Conservation (phyloP, 1,284 basidiomycete species). For the Rhodotorula mucilaginosa region DNA sequence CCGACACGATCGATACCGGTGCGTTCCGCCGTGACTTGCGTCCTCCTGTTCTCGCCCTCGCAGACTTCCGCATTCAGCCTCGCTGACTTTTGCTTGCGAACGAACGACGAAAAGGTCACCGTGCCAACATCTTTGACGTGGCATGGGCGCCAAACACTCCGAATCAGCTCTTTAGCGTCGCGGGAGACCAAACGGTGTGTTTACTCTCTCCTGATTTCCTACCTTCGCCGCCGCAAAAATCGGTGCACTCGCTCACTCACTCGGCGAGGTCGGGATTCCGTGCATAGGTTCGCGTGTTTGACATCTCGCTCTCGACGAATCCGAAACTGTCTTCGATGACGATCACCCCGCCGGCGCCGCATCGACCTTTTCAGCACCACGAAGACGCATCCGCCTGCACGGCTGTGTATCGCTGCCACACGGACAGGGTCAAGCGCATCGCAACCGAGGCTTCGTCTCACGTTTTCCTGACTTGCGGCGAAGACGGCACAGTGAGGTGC, state of each 20-base stretch:
- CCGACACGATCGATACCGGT: constrained; percentile 28
- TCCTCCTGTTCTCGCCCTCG: neutral
- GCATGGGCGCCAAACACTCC: constrained; percentile 67
- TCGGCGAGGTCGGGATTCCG: no score
- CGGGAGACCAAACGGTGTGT: constrained; percentile 35
- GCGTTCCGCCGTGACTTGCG: neutral
- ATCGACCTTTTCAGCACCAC: constrained; percentile 59
- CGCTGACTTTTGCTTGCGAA: neutral
- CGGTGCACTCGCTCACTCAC: neutral
- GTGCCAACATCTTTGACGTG: constrained; percentile 80
- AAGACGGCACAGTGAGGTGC: constrained; percentile 57
- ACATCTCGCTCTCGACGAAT: constrained; percentile 52
- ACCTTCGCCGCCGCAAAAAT: neutral
- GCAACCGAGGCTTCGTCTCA: constrained; percentile 75
- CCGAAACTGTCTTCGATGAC: constrained; percentile 46
- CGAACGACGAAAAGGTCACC: constrained; percentile 61
- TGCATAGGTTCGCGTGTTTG: constrained; percentile 73
- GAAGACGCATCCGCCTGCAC: constrained; percentile 35
- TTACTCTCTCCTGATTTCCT: constrained; percentile 53
- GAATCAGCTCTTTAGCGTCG: constrained; percentile 31
- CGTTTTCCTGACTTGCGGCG: constrained; percentile 78
- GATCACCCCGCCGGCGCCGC: constrained; percentile 55
- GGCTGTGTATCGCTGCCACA: constrained; percentile 45
- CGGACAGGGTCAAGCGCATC: constrained; percentile 63
- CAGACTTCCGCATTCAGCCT: no score